phyloP scores from a whole-genome alignment of 2,329 filamentous ascomycete species.

The Hypoxylon sp. region DNA sequence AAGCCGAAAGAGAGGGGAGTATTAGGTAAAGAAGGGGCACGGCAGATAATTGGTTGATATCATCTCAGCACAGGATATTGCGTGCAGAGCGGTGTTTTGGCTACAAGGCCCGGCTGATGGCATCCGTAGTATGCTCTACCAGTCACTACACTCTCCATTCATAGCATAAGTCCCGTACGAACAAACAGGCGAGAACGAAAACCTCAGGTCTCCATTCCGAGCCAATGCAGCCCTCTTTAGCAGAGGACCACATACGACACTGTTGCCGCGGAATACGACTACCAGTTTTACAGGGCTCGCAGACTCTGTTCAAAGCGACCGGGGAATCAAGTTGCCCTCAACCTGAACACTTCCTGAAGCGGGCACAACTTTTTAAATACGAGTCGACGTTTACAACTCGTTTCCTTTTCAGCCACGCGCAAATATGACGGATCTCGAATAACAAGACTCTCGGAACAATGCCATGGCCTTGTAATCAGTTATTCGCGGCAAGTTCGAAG shows the following conservation, averaged over 20 bases:
- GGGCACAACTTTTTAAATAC: neutral
- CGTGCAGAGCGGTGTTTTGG: constrained; percentile 31
- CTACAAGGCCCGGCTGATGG: constrained; percentile 7
- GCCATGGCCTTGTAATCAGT: constrained; percentile 8
- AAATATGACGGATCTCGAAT: neutral
- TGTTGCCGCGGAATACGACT: constrained; percentile 13
- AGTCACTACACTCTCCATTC: constrained; percentile 22
- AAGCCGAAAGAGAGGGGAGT: constrained; percentile 95
- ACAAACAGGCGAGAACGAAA: neutral
- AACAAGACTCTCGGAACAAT: neutral
- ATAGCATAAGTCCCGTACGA: constrained; percentile 6
- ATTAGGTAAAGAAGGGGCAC: constrained; percentile 90
- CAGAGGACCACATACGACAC: constrained; percentile 1
- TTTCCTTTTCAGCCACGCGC: neutral
- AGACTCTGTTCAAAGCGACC: neutral
- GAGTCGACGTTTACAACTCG: constrained; percentile 1
- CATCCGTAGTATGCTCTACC: constrained; percentile 6
- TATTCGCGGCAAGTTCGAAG: constrained; percentile 11
- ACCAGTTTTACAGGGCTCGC: constrained; percentile 5
- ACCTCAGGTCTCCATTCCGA: neutral
- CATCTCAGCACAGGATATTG: constrained; percentile 20
- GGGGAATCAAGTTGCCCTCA: neutral
- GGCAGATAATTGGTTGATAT: constrained; percentile 75
- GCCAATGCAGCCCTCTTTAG: neutral
- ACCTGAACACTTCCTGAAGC: neutral